These are phyloP conservation scores for Cynanchum wilfordii DNA, from an alignment of 257 asterid species.

Conservation along the genomic window DNA sequence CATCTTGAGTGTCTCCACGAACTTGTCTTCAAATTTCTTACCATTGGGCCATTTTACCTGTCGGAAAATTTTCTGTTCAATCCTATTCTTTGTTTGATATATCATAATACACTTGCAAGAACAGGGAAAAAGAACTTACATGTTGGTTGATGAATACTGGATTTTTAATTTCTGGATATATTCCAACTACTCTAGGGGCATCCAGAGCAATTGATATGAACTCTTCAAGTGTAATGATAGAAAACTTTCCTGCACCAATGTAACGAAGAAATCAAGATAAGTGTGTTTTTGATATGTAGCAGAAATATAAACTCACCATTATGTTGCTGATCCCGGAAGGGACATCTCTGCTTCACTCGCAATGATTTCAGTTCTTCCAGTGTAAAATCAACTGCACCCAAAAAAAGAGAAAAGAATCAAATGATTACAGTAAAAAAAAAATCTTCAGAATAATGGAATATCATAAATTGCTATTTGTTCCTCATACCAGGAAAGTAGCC, in stretches of 20 bases:
- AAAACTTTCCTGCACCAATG: conserved; percentile 64
- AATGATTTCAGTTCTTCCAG: conserved; percentile 69
- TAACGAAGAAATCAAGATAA: background rate
- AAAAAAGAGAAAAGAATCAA: conserved; percentile 2
- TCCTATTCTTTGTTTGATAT: background rate
- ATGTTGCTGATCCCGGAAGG: conserved; percentile 78
- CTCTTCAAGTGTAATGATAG: conserved; percentile 84
- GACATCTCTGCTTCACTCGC: conserved; percentile 70
- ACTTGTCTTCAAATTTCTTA: conserved; percentile 79
- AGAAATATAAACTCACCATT: conserved; percentile 47
- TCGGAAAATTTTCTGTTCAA: conserved; percentile 11
- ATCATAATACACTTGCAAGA: conserved; percentile 5
- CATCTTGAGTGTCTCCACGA: conserved; percentile 66
- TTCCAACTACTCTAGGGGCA: conserved; percentile 86
- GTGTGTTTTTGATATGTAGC: background rate
- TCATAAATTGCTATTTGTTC: background rate
- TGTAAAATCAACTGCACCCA: conserved; percentile 76
- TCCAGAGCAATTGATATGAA: conserved; percentile 77
- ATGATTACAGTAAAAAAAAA: background rate
- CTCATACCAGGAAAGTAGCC: conserved; percentile 76
- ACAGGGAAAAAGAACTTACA: conserved; percentile 39
- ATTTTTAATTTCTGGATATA: conserved; percentile 96
- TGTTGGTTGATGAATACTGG: conserved; percentile 80
- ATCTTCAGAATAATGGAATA: background rate
- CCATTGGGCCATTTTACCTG: conserved; percentile 93